A percentile compares a stretch with the other conserved stretches of the same genome.
These are phyloP conservation scores for Solanum tacnaense DNA, from an alignment of 257 asterid species.

Conservation along the genomic window DNA sequence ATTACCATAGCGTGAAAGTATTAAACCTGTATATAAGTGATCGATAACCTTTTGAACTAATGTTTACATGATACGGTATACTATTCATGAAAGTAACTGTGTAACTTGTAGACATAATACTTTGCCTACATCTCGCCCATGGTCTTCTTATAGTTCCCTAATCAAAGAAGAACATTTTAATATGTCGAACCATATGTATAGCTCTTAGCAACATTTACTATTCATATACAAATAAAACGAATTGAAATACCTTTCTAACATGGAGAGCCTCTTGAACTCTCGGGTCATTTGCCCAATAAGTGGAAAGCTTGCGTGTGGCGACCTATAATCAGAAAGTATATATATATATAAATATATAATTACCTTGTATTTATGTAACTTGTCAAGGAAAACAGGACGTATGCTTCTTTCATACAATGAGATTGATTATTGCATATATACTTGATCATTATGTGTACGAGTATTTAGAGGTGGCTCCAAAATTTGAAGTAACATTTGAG, in stretches of 20 bases:
- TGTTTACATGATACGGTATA: background rate
- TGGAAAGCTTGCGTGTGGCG: background rate
- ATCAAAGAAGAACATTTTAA: background rate
- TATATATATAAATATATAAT: no score
- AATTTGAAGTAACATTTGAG: background rate
- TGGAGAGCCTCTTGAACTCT: conserved; percentile 18
- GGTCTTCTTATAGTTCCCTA: background rate
- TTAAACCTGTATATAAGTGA: background rate
- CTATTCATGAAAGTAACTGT: background rate
- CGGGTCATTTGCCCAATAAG: conserved; percentile 18
- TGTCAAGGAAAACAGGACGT: background rate
- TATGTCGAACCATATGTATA: background rate
- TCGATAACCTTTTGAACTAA: background rate
- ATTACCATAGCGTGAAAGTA: background rate
- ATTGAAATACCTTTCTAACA: conserved; percentile 12
- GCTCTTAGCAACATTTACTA: background rate
- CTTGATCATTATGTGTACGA: background rate
- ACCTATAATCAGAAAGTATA: background rate
- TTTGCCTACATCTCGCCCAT: background rate
- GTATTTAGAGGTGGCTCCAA: background rate
- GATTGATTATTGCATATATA: background rate
- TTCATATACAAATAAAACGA: background rate
- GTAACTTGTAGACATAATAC: background rate
- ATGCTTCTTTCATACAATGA: background rate
- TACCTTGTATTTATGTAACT: no score